Evolutionary conservation across 495 filamentous ascomycete species (phyloP), one percentile per base, ranked within the genome.

Genomic region (Hypoxylon subgilvum): DNA sequence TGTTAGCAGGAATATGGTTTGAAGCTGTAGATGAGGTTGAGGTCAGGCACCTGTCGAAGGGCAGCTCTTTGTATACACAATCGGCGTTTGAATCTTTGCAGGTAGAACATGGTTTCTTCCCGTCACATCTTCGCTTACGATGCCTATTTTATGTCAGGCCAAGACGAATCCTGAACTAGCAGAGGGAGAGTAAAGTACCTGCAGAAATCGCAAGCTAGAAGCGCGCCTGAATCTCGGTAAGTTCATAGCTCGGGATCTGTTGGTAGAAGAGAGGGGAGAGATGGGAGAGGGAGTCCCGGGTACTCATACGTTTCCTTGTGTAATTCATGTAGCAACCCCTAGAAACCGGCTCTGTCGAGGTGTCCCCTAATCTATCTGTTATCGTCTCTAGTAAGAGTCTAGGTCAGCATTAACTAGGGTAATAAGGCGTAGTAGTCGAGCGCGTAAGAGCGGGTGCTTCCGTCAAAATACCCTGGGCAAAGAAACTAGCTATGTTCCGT

Each of bases 131-230:
- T 38, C 69, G 67, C 59, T 71, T 71, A 23, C 69, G 67, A 50
- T 71, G 64, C 50, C 69, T 69, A 30, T 23, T 53, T 23, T 40
- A 32, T 55, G 25, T 63, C 27, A 59, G 55, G 18, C 45, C 32
- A 28, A 35, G n/a, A n/a, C 34, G 8, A 31, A 25, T 12, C 53
- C 32, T 31, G 47, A 42, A 28, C 30, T 13, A 41, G 34, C 7
- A 19, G 34, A 23, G 39, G 43, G 32, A 16, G 30, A 30, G 42
- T 28, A 18, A 31, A 32, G 44, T 61, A 57, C 66, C 66, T 65
- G 60, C 67, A 68, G 54, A 71, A 71, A 48, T 71, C 69, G 61
- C 69, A 71, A 38, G 69, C 69, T 60, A 71, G 63, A 34, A 71
- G 67, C 44, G 67, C 69, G 38, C 69, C 69, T 71, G 18, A 25